A percentile compares a stretch with the other conserved stretches of the same genome.
Evolutionary conservation across 2,329 filamentous ascomycete species (phyloP).

Genomic region (Leptoxyphium fumago): DNA sequence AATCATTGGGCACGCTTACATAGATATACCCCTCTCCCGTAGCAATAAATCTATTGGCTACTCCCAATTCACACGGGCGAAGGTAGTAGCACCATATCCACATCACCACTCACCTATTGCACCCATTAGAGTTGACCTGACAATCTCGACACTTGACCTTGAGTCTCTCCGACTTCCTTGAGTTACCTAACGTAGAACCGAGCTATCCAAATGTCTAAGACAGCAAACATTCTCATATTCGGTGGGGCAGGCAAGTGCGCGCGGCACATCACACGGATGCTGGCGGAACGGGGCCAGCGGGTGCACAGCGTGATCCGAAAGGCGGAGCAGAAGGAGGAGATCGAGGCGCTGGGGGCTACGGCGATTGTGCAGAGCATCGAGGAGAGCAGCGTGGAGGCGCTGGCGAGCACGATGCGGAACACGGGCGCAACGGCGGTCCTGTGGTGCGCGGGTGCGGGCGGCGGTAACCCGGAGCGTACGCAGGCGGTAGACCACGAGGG

Average conservation of each 20-base stretch:
- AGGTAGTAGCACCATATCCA: no score
- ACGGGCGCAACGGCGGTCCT: conserved; percentile 20
- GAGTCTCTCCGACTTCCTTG: no score
- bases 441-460: conserved; percentile 19
- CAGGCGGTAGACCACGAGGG: conserved; percentile 48
- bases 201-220: neutral
- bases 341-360: conserved; percentile 26
- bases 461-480: conserved; percentile 37
- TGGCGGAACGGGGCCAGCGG: conserved; percentile 12
- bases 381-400: conserved; percentile 22
- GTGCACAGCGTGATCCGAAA: conserved; percentile 22
- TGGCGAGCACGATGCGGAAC: conserved; percentile 23
- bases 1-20: no score
- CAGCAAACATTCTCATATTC: conserved; percentile 18
- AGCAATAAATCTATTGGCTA: no score
- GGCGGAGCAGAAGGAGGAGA: conserved; percentile 16
- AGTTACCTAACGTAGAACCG: no score
- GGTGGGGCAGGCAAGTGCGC: conserved; percentile 23
- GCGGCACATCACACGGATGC: conserved; percentile 19
- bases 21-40: no score
- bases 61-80: no score
- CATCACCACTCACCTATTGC: no score
- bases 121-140: no score
- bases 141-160: no score
- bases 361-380: conserved; percentile 32